Conservation (phyloP, 306 rosid genomes). For the Quercus gilva region DNA sequence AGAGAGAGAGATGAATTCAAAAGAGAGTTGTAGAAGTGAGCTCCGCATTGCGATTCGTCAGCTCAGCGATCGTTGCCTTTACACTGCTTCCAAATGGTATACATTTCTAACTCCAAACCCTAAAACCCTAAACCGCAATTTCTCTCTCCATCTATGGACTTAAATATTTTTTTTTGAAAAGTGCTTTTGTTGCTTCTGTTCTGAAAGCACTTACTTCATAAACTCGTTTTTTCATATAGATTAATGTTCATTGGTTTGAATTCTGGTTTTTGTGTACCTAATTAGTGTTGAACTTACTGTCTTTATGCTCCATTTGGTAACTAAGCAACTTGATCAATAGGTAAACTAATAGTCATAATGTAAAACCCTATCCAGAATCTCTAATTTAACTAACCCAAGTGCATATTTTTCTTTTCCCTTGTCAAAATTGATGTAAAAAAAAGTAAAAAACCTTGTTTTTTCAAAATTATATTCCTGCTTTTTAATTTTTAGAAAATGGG, state of each 20-base stretch:
- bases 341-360: not conserved
- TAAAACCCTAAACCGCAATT: not conserved
- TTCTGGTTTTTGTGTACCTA: not conserved
- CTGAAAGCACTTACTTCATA: too few relatives aligned
- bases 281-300: not conserved
- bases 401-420: too few relatives aligned
- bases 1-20: constrained; percentile 68
- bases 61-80: constrained; percentile 83
- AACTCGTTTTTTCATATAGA: not conserved
- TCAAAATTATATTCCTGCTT: too few relatives aligned
- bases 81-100: constrained; percentile 91
- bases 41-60: constrained; percentile 91
- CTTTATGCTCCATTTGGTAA: not conserved
- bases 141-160: too few relatives aligned
- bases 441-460: too few relatives aligned
- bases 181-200: not conserved
- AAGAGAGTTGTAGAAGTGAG: constrained; percentile 76
- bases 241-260: not conserved
- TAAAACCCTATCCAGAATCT: not conserved
- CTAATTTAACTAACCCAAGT: too few relatives aligned
- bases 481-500: too few relatives aligned
- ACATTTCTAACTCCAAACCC: constrained; percentile 21
- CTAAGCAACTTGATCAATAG: too few relatives aligned
- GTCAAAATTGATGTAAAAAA: too few relatives aligned
- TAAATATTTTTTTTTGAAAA: not conserved